phyloP scores from a whole-genome alignment of 805 yeast genomes.

The Wickerhamiella vanderwaltii region DNA sequence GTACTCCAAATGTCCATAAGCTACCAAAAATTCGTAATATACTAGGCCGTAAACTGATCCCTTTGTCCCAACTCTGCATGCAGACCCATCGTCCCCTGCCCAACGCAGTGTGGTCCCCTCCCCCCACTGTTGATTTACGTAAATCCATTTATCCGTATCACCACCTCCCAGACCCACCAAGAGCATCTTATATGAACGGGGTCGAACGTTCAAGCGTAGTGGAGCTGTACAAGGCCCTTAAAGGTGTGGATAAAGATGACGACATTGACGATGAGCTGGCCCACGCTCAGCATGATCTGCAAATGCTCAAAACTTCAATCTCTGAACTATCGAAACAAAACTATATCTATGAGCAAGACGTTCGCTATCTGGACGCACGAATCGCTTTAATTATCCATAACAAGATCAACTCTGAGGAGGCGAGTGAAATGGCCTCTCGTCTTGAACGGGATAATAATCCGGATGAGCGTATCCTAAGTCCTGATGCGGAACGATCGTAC shows the following conservation, averaged over 20 bases:
- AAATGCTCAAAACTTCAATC: slow-evolving; percentile 27
- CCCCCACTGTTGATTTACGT: too few relatives aligned
- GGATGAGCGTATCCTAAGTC: slow-evolving; percentile 15
- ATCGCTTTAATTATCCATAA: slow-evolving; percentile 31
- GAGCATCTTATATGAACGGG: slow-evolving; percentile 10
- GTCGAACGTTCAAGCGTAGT: slow-evolving; percentile 27
- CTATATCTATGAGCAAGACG: slow-evolving; percentile 30
- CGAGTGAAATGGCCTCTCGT: slow-evolving; percentile 26
- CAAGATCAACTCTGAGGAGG: slow-evolving; percentile 29
- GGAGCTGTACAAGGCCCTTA: slow-evolving; percentile 28
- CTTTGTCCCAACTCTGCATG: too few relatives aligned
- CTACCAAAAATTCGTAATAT: too few relatives aligned
- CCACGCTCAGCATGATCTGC: slow-evolving; percentile 25
- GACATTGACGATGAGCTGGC: slow-evolving; percentile 29
- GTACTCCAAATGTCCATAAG: too few relatives aligned
- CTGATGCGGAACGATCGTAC: slow-evolving; percentile 22
- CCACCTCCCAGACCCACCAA: not conserved
- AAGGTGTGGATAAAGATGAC: slow-evolving; percentile 27
- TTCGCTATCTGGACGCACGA: slow-evolving; percentile 29
- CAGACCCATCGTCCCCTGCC: too few relatives aligned
- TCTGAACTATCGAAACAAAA: slow-evolving; percentile 29
- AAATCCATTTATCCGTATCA: too few relatives aligned
- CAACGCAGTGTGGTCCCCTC: too few relatives aligned
- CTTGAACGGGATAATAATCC: slow-evolving; percentile 16
- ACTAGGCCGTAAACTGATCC: too few relatives aligned